phyloP scores from a whole-genome alignment of 2,329 filamentous ascomycete genomes.

The Calonectria fujianensis region DNA sequence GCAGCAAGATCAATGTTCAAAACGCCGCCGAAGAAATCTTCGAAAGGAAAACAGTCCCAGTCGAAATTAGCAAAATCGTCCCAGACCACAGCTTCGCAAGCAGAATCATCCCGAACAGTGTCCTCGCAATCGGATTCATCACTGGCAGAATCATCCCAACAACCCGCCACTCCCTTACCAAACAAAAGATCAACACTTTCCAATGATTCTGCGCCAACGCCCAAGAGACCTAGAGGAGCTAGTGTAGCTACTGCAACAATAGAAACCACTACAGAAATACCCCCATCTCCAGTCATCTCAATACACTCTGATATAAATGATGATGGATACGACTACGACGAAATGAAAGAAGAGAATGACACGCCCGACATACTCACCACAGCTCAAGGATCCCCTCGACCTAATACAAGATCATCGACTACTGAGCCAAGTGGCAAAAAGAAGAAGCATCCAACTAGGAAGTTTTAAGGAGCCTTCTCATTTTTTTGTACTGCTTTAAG shows the following conservation, averaged over 20 bases:
- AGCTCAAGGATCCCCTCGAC: slow-evolving; percentile 15
- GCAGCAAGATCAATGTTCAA: slow-evolving; percentile 22
- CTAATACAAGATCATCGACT: slow-evolving; percentile 30
- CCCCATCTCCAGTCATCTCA: slow-evolving; percentile 6
- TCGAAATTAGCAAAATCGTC: neutral
- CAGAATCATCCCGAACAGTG: neutral
- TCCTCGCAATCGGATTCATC: neutral
- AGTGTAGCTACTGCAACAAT: neutral
- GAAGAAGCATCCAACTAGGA: slow-evolving; percentile 28
- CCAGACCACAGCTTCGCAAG: neutral
- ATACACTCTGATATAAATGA: slow-evolving; percentile 12
- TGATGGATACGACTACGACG: slow-evolving; percentile 8
- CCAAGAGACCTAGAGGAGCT: slow-evolving; percentile 15
- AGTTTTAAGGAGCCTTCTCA: slow-evolving; percentile 10
- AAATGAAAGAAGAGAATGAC: slow-evolving; percentile 1
- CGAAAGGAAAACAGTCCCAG: neutral
- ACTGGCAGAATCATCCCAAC: neutral
- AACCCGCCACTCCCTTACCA: neutral
- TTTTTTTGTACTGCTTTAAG: too few species aligned
- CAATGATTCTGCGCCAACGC: too few species aligned
- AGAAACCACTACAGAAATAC: neutral
- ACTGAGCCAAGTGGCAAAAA: slow-evolving; percentile 24
- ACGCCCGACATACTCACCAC: slow-evolving; percentile 12
- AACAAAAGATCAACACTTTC: too few species aligned
- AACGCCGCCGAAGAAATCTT: neutral